Evolutionary conservation across 2,329 filamentous ascomycete genomes (phyloP).

Genomic region (Lachnellula cervina): DNA sequence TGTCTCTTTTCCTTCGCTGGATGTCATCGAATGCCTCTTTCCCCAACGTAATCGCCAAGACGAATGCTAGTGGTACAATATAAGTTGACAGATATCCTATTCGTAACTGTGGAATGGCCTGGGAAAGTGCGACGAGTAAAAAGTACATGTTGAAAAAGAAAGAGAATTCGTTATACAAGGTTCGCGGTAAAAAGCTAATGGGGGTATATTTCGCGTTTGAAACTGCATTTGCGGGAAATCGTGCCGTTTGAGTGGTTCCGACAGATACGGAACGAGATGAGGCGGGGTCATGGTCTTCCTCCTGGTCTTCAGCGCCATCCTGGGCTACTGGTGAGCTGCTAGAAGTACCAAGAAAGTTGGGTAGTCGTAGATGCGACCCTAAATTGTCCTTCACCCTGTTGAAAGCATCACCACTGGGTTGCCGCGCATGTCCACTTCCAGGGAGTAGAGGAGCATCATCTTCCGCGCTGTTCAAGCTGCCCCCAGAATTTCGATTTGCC

Average conservation of each 20-base stretch:
- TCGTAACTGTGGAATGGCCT: conserved; percentile 80
- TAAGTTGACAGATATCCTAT: conserved; percentile 96
- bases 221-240: conserved; percentile 84
- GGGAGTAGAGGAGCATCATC: conserved; percentile 73
- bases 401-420: conserved; percentile 37
- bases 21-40: conserved; percentile 97
- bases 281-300: conserved; percentile 57
- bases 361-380: conserved; percentile 55
- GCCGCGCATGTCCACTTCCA: conserved; percentile 23
- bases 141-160: conserved; percentile 99
- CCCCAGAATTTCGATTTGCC: conserved; percentile 53
- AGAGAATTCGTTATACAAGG: conserved; percentile 97
- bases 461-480: conserved; percentile 49
- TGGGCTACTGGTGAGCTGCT: conserved; percentile 8
- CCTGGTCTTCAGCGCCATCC: conserved; percentile 38
- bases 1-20: conserved; percentile 75
- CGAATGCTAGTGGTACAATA: conserved; percentile 85
- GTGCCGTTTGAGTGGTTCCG: conserved; percentile 65
- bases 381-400: conserved; percentile 41
- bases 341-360: conserved; percentile 57
- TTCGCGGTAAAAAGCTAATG: conserved; percentile 88
- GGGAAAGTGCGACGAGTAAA: conserved; percentile 86
- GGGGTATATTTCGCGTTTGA: conserved; percentile 98
- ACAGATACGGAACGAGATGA: conserved; percentile 72
- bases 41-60: conserved; percentile 84